phyloP scores from a whole-genome alignment of 768 basidiomycete species.

The Boletellus ananiceps region DNA sequence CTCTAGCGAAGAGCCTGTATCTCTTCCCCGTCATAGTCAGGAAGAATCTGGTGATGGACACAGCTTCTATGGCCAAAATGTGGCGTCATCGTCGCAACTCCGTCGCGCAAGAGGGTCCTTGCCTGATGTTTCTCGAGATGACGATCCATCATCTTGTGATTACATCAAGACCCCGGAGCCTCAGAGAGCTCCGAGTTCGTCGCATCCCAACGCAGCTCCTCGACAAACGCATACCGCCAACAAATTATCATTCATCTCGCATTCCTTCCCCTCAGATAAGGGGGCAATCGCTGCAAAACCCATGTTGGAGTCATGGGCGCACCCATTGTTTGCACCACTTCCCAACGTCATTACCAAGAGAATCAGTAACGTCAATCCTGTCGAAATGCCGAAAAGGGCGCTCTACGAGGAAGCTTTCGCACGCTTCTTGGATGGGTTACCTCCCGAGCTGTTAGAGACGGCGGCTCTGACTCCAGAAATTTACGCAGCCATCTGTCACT shows the following conservation, averaged over 20 bases:
- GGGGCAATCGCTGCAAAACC: slow-evolving; percentile 37
- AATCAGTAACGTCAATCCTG: slow-evolving; percentile 48
- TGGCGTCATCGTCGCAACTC: slow-evolving; percentile 34
- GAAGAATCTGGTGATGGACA: slow-evolving; percentile 32
- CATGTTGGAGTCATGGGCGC: slow-evolving; percentile 54
- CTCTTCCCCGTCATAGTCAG: slow-evolving; percentile 13
- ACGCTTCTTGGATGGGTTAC: slow-evolving; percentile 47
- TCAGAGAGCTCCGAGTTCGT: slow-evolving; percentile 13
- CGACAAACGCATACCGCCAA: slow-evolving; percentile 21
- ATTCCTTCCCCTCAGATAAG: slow-evolving; percentile 36
- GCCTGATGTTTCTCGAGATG: slow-evolving; percentile 16
- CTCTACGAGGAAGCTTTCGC: slow-evolving; percentile 48
- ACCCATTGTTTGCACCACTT: slow-evolving; percentile 56
- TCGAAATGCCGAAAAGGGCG: slow-evolving; percentile 56
- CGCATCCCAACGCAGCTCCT: slow-evolving; percentile 21
- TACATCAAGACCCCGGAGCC: slow-evolving; percentile 24
- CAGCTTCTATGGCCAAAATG: slow-evolving; percentile 46
- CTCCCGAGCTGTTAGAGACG: slow-evolving; percentile 55
- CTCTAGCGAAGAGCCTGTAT: slow-evolving; percentile 29
- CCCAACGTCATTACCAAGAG: slow-evolving; percentile 52
- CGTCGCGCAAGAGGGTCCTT: slow-evolving; percentile 25
- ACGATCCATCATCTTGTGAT: slow-evolving; percentile 12
- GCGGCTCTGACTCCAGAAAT: slow-evolving; percentile 51
- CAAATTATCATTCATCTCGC: slow-evolving; percentile 43
- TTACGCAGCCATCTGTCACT: slow-evolving; percentile 50